A percentile compares a stretch with the other conserved stretches of the same genome.
Evolutionary conservation across 2,329 filamentous ascomycete species (phyloP).

Genomic region (Aspergillus novofumigatus): DNA sequence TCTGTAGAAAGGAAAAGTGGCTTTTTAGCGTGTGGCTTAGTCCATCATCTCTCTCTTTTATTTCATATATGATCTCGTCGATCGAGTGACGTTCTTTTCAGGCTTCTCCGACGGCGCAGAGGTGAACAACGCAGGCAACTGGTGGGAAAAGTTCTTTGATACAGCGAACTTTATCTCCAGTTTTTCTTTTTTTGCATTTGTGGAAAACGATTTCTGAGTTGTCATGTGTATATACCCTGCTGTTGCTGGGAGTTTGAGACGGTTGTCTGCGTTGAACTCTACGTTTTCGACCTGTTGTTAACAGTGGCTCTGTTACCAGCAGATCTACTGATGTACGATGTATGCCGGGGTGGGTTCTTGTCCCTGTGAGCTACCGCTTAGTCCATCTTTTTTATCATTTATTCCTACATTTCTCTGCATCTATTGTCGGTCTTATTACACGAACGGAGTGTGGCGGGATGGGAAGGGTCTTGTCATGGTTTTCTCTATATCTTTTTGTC

Average conservation of each 20-base stretch:
- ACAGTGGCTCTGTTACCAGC: slow-evolving; percentile 12
- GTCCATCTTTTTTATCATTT: slow-evolving; percentile 20
- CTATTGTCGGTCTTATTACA: slow-evolving; percentile 16
- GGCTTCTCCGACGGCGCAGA: slow-evolving; percentile 12
- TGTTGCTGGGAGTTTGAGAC: slow-evolving; percentile 22
- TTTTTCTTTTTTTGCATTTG: slow-evolving; percentile 16
- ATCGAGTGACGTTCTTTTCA: slow-evolving; percentile 16
- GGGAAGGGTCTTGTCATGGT: slow-evolving; percentile 22
- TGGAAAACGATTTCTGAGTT: slow-evolving; percentile 26
- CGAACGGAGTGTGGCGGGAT: slow-evolving; percentile 30
- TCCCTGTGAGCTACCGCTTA: slow-evolving; percentile 16
- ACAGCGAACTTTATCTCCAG: slow-evolving; percentile 14
- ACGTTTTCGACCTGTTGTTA: slow-evolving; percentile 16
- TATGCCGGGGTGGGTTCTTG: slow-evolving; percentile 26
- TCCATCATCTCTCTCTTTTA: slow-evolving; percentile 13
- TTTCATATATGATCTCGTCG: slow-evolving; percentile 14
- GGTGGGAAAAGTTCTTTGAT: slow-evolving; percentile 17
- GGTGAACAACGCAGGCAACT: slow-evolving; percentile 10
- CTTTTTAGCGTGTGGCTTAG: slow-evolving; percentile 15
- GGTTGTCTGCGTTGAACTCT: slow-evolving; percentile 19
- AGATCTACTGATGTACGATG: slow-evolving; percentile 25
- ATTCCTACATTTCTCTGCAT: slow-evolving; percentile 13
- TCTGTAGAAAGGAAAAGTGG: slow-evolving; percentile 21
- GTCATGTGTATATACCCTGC: slow-evolving; percentile 26
- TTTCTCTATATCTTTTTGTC: slow-evolving; percentile 6